These are phyloP conservation scores for Sporisorium graminicola DNA, from an alignment of 1,284 basidiomycete species.

Conservation along the genomic window DNA sequence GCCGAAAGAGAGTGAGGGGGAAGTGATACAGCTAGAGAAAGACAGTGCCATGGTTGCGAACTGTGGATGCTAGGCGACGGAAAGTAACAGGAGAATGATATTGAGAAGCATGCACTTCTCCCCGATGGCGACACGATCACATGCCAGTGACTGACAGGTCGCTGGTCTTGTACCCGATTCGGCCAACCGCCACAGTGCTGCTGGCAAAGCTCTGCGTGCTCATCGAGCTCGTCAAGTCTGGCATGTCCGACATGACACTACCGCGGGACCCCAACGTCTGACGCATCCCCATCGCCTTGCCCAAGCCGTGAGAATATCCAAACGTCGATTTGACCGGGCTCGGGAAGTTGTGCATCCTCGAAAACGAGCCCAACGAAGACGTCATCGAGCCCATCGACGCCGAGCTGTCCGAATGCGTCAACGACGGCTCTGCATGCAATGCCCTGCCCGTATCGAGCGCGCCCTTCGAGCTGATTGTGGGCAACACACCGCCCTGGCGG, in stretches of 20 bases:
- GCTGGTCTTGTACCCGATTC: constrained; percentile 46
- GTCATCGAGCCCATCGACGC: constrained; percentile 39
- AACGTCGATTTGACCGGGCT: constrained; percentile 34
- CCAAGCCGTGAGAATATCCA: constrained; percentile 11
- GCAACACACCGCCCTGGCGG: constrained; percentile 48
- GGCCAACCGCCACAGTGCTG: constrained; percentile 12
- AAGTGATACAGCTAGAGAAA: not conserved
- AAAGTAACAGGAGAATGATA: not conserved
- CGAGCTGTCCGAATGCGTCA: constrained; percentile 38
- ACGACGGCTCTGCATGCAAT: constrained; percentile 26
- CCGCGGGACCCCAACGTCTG: constrained; percentile 13
- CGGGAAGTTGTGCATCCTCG: constrained; percentile 33
- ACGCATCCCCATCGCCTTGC: constrained; percentile 36
- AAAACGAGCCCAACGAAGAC: constrained; percentile 42
- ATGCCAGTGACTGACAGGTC: constrained; percentile 34
- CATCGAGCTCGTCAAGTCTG: constrained; percentile 9
- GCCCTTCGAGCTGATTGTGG: constrained; percentile 47
- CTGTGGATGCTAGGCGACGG: not conserved
- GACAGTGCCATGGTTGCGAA: not conserved
- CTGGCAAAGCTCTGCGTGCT: constrained; percentile 34
- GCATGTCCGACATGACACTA: constrained; percentile 12
- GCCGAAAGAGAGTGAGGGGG: not conserved
- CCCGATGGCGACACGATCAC: constrained; percentile 6
- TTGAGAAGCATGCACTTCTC: not conserved
- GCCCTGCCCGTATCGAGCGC: constrained; percentile 38